phyloP scores from a whole-genome alignment of 495 filamentous ascomycete genomes.

The Articulospora tetracladia region DNA sequence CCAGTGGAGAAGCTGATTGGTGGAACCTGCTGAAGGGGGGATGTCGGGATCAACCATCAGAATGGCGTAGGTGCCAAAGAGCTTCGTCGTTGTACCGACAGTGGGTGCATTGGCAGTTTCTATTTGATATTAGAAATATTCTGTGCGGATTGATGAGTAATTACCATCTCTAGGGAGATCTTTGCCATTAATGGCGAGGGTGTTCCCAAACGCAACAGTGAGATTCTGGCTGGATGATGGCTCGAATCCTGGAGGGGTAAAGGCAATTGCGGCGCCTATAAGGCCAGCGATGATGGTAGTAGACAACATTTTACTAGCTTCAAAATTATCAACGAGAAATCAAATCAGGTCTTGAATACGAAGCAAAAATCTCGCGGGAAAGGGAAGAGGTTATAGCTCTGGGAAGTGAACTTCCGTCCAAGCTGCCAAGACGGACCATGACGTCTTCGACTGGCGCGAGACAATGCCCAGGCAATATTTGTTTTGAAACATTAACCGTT shows the following conservation, averaged over 20 bases:
- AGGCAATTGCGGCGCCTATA: slow-evolving; percentile 18
- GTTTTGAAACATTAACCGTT: too few species aligned
- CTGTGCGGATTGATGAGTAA: neutral
- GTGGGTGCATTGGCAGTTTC: slow-evolving; percentile 15
- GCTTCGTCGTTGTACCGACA: slow-evolving; percentile 10
- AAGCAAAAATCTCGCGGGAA: neutral
- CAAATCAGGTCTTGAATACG: neutral
- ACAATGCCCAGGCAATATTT: neutral
- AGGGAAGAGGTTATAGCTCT: too few species aligned
- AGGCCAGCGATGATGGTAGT: slow-evolving; percentile 6
- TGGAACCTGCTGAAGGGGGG: slow-evolving; percentile 4
- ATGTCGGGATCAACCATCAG: slow-evolving; percentile 25
- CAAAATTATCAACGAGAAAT: neutral
- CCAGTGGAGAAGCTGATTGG: slow-evolving; percentile 22
- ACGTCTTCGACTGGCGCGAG: neutral
- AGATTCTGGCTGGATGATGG: slow-evolving; percentile 14
- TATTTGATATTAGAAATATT: slow-evolving; percentile 3
- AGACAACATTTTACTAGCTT: slow-evolving; percentile 7
- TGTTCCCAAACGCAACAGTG: slow-evolving; percentile 19
- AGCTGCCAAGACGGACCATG: too few species aligned
- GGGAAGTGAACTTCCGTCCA: too few species aligned
- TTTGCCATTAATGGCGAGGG: slow-evolving; percentile 13
- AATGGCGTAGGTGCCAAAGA: slow-evolving; percentile 19
- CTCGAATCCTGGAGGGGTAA: slow-evolving; percentile 16
- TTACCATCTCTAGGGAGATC: slow-evolving; percentile 12